Base-by-base conservation (phyloP, 768 basidiomycete genomes). In the Rubroboletus satanas region DNA sequence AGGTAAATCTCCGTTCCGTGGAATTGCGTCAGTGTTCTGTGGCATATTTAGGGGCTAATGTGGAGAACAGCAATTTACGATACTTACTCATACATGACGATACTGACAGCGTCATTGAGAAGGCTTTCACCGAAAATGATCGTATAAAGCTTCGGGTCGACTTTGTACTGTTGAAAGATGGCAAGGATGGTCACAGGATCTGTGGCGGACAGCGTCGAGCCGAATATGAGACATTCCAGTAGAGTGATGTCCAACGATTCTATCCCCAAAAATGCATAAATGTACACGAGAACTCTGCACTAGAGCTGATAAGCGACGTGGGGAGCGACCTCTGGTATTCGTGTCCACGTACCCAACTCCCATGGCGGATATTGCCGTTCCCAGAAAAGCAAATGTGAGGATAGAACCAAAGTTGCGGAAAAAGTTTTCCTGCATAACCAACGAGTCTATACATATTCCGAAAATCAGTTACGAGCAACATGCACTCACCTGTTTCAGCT, bases 51-150 rank as follows among this genome's bases (percentile, higher is more conserved):
- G 50, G 37, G 52, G 29, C 39, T 17, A 15, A 29, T n/a, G 2
- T 4, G 12, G 33, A 47, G 15, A 45, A 45, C 10, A 47, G 44
- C 38, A 29, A 48, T 26, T 11, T 15, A 18, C 7, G 31, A 3
- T 56, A 88, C 94, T 79, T 70, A 98, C 94, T 99, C 97, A 73
- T 98, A 98, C 90, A 99, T 94, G 72, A 98, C 95, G 77, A 98
- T 98, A 80, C 92, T 93, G 66, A 98, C 97, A 18, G 97, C 97
- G 77, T 99, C 97, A 74, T 99, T 99, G 56, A 99, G 75, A 55
- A 99, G 79, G 72, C 87, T 90, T 72, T 98, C 97, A 28, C 97
- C 97, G 66, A 98, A 99, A 60, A 99, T 99, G 71, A 98, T 83
- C 43, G 87, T 89, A 74, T 98, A 98, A 9, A 99, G 79, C 69